These are phyloP conservation scores for Stachybotrys chlorohalonatus DNA, from an alignment of 2,329 filamentous ascomycete genomes.

Conservation along the genomic window DNA sequence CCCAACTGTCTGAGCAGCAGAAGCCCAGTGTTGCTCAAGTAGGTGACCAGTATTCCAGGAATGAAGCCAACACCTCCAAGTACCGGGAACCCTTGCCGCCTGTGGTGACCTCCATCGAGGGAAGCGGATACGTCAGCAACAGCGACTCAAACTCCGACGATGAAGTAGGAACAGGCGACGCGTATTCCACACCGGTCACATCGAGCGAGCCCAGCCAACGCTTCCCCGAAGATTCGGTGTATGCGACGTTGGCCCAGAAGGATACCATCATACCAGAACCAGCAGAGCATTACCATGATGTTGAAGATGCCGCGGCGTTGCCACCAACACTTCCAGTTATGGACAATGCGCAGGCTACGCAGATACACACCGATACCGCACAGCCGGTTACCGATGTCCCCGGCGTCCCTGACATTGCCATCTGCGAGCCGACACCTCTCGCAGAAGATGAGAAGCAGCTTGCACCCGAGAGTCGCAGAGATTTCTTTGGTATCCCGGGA, in stretches of 20 bases:
- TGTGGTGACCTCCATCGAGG: conserved; percentile 61
- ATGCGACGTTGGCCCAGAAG: background rate
- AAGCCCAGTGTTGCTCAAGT: conserved; percentile 7
- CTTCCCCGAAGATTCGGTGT: background rate
- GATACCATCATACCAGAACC: background rate
- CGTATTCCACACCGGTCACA: background rate
- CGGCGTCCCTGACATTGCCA: conserved; percentile 32
- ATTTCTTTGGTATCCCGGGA: conserved; percentile 47
- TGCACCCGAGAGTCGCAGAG: conserved; percentile 11
- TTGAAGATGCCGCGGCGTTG: background rate
- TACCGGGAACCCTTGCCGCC: conserved; percentile 59
- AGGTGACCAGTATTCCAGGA: conserved; percentile 43
- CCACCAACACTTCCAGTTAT: background rate
- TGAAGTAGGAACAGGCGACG: conserved; percentile 10
- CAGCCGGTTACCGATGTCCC: background rate
- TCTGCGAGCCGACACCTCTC: conserved; percentile 34
- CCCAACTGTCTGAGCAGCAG: background rate
- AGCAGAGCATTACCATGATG: background rate
- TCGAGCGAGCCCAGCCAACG: background rate
- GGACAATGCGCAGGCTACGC: background rate
- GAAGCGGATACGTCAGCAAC: conserved; percentile 54
- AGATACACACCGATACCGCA: background rate
- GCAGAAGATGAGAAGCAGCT: conserved; percentile 8
- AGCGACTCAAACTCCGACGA: conserved; percentile 27
- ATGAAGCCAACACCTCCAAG: conserved; percentile 46